Base-by-base conservation (phyloP, 345 rosid species). In the Heritiera littoralis region DNA sequence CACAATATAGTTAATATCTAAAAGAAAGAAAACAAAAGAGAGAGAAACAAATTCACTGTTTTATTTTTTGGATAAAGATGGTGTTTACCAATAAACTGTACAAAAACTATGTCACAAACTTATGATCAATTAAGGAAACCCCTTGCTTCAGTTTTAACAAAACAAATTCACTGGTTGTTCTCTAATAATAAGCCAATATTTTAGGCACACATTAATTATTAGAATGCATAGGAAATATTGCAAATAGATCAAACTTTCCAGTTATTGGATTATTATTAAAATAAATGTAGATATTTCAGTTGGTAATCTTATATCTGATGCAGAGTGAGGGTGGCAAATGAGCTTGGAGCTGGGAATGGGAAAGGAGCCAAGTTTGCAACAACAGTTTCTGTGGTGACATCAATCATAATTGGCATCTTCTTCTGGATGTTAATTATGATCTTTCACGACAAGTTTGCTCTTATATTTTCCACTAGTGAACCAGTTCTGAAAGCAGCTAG, bases 311-410 rank as follows among this genome's bases (percentile, higher is more conserved):
- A 17, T 69, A 2, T 15, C 7, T 72, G 79, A 38, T 83, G 82
- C 87, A 93, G 98, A 78, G 94, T 95, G 13, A 85, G 98, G 70
- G 98, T 93, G 12, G 93, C 98, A 7, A 95, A 95, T 63, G 98
- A 95, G 80, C 85, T 95, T 43, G 98, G 98, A 28, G 97, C 98
- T 1, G 97, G 98, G 0, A 93, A 92, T 41, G 98, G 98, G 7
- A 89, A 82, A 76, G 98, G 91, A 78, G 98, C 98, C 1, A 93
- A 79, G 81, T 93, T 92, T 71, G 98, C 98, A 0, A 87, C 93
- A 38, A 55, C 20, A 0, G 88, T 92, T 6, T 84, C 98, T 0
- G 94, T 91, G 45, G 12, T 58, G 59, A 89, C 94, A 30, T 92
- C 98, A 48, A 15, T 73, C 1, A 43, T 83, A 2, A 90, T 95